A percentile compares a stretch with the other conserved stretches of the same genome.
Evolutionary conservation across 805 yeast genomes (phyloP).

Genomic region (Candida takata): DNA sequence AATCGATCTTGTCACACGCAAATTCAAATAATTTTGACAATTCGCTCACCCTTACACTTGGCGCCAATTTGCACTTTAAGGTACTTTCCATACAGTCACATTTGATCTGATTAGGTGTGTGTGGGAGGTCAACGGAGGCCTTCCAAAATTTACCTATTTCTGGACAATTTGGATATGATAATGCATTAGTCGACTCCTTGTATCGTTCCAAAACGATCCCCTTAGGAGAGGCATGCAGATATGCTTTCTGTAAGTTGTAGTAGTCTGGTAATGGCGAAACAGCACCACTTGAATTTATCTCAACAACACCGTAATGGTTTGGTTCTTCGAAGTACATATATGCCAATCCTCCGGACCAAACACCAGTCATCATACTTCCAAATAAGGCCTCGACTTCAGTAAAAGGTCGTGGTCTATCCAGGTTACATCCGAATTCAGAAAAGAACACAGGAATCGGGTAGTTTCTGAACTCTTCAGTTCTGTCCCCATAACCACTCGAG

Average conservation of each 20-base stretch:
- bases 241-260: constrained; percentile 46
- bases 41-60: constrained; percentile 37
- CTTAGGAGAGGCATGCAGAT: constrained; percentile 40
- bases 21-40: constrained; percentile 50
- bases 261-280: constrained; percentile 56
- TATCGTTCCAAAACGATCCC: constrained; percentile 28
- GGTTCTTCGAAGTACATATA: constrained; percentile 79
- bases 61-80: constrained; percentile 49
- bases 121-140: constrained; percentile 57
- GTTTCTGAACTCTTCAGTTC: constrained; percentile 56
- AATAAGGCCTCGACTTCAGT: constrained; percentile 62
- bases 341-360: constrained; percentile 84
- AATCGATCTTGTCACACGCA: constrained; percentile 51
- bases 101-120: constrained; percentile 52
- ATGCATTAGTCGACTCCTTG: constrained; percentile 16
- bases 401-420: constrained; percentile 60
- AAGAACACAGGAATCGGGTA: constrained; percentile 70
- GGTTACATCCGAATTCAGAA: constrained; percentile 78
- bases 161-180: constrained; percentile 44
- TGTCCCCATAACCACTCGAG: constrained; percentile 57
- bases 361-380: constrained; percentile 61
- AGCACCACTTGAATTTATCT: constrained; percentile 31
- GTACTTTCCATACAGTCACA: constrained; percentile 57
- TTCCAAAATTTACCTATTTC: constrained; percentile 46
- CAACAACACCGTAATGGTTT: constrained; percentile 67